Percentiles rank a stretch among this genome's conserved stretches.
These are phyloP conservation scores for Arthrobotrys entomopaga DNA, from an alignment of 2,329 filamentous ascomycete species.

Conservation along the genomic window DNA sequence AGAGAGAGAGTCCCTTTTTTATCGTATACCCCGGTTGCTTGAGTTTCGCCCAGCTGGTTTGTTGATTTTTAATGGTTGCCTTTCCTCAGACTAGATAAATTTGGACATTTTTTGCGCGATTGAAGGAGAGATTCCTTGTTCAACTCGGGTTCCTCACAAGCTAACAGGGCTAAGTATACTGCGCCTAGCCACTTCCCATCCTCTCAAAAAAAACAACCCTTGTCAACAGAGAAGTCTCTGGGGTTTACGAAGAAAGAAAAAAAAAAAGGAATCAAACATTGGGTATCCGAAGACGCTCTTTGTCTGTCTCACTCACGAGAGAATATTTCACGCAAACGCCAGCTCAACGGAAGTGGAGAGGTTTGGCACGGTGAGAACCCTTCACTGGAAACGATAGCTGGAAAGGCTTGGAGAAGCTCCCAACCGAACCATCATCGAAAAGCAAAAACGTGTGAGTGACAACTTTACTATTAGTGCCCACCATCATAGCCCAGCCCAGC, in stretches of 20 bases:
- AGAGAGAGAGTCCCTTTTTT: slow-evolving; percentile 24
- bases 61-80: slow-evolving; percentile 34
- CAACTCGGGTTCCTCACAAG: slow-evolving; percentile 40
- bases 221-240: slow-evolving; percentile 15
- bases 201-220: slow-evolving; percentile 27
- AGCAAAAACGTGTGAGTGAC: slow-evolving; percentile 53
- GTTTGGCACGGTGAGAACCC: not conserved
- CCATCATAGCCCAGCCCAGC: slow-evolving; percentile 16
- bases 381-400: slow-evolving; percentile 15
- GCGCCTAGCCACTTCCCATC: slow-evolving; percentile 31
- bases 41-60: slow-evolving; percentile 14
- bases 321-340: slow-evolving; percentile 27
- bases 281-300: slow-evolving; percentile 32
- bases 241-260: slow-evolving; percentile 18
- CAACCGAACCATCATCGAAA: slow-evolving; percentile 26
- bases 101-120: slow-evolving; percentile 10
- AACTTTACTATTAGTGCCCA: slow-evolving; percentile 30
- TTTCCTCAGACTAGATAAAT: slow-evolving; percentile 17
- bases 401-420: slow-evolving; percentile 31
- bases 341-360: slow-evolving; percentile 31
- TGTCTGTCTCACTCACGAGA: slow-evolving; percentile 40
- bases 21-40: slow-evolving; percentile 33
- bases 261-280: slow-evolving; percentile 18
- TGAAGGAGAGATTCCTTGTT: slow-evolving; percentile 33
- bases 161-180: slow-evolving; percentile 34